phyloP scores from a whole-genome alignment of 129 eudicot species.

The Lactuca saligna region DNA sequence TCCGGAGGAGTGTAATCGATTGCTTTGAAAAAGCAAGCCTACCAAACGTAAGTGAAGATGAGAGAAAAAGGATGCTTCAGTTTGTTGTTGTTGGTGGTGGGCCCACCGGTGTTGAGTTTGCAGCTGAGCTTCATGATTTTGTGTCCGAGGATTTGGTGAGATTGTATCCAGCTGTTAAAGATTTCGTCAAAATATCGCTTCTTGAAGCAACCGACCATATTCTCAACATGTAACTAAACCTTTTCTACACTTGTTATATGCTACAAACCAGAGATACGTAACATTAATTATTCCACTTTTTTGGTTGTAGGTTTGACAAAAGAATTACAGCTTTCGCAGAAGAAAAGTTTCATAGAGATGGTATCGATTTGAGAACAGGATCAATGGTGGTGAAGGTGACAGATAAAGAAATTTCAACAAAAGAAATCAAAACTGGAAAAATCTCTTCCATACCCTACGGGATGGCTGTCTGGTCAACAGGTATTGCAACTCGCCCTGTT shows the following conservation, averaged over 20 bases:
- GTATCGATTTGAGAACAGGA: conserved; percentile 78
- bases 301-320: conserved; percentile 94
- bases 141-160: conserved; percentile 76
- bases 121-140: conserved; percentile 93
- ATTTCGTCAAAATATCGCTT: conserved; percentile 70
- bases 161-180: conserved; percentile 69
- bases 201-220: conserved; percentile 90
- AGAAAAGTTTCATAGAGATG: conserved; percentile 80
- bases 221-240: conserved; percentile 58
- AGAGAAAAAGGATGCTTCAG: conserved; percentile 70
- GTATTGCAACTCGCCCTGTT: conserved; percentile 91
- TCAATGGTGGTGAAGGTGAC: conserved; percentile 83
- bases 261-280: no score
- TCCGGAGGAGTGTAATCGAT: conserved; percentile 64
- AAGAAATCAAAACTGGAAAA: conserved; percentile 62
- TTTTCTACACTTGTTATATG: background rate
- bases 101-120: conserved; percentile 96
- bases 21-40: conserved; percentile 84
- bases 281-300: background rate
- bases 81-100: conserved; percentile 96
- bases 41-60: conserved; percentile 75
- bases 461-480: conserved; percentile 94
- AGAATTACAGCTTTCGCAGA: conserved; percentile 85
- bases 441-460: conserved; percentile 74
- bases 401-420: conserved; percentile 70